Base-by-base conservation (phyloP, 345 rosid genomes). In the Toxicodendron radicans region DNA sequence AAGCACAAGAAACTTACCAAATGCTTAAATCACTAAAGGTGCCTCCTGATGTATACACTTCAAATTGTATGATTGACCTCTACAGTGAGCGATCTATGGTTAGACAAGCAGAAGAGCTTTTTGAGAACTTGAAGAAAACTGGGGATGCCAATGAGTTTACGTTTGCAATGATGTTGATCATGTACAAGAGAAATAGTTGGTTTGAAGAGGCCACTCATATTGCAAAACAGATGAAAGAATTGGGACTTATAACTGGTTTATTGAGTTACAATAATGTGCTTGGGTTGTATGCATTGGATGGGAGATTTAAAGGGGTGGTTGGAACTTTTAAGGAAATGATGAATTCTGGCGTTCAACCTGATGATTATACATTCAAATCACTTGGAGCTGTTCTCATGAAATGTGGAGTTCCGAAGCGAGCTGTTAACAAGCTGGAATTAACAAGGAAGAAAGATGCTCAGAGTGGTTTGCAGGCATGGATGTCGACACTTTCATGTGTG, bases 41-140 rank as follows among this genome's bases (percentile, higher is more conserved):
- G 45, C 79, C 78, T 62, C 88, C 87, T n/a, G 93, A 89, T 73
- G 80, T 76, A 51, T 91, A 85, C 72, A 79, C 90, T 20, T 95
- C 93, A 23, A 85, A 93, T 72, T 95, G 98, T 77, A 89, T 95
- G 96, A 88, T 91, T 76, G 92, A 91, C 70, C 90, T 93, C 65
- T 95, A 93, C 81, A 77, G 88, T 18, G 87, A 90, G 74, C 83
- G 86, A 64, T 84, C 92, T 41, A 89, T 90, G 96, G 89, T 89
- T 71, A 81, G 78, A 75, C 86, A 87, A 82, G 94, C 92, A 0
- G 87, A 88, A 80, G 83, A 74, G n/a, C 75, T 91, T 62, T 92
- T 95, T 60, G 72, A 84, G 48, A 72, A 75, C 73, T 71, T 95
- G 89, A 93, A 90, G 82, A 81, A 65, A 73, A 84, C 79, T 46